Base-by-base conservation (phyloP, 208 protist species). In the Phytomonas sp. region DNA sequence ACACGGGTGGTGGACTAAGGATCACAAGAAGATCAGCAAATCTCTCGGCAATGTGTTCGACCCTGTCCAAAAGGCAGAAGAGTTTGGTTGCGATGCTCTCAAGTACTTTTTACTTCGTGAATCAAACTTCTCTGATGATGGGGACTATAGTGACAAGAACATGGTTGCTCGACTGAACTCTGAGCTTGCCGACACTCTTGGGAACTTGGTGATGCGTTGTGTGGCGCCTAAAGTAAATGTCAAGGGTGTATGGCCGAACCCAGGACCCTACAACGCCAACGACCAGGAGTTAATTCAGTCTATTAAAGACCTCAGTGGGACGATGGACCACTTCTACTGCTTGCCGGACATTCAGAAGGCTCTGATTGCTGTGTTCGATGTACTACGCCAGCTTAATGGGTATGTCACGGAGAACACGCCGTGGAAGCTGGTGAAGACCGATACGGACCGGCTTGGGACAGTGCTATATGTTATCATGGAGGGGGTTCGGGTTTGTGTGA, bases 21-120 rank as follows among this genome's bases (percentile, higher is more conserved):
- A 98, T 69, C 79, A 88, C 63, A 74, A 82, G 56, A 99, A 99
- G 77, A 99, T 99, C 73, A 97, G 87, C 74, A 99, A 99, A 82
- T 97, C 91, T 4, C 79, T 99, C 65, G 98, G 98, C 49, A 99
- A 99, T 76, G 94, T 94, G 30, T 93, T 99, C 67, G 93, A 98
- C 61, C 97, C 97, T 5, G 74, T 94, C 8, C 81, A 94, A 63
- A 86, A 93, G 67, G 84, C 92, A 8, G 56, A 91, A 12, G 65
- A 91, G 75, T 96, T 91, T 75, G 89, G 92, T 40, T 73, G 90
- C 52, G 97, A 99, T 75, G 79, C 91, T 4, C 75, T 99, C 29
- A 91, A 98, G 70, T 99, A 98, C 81, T 99, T 98, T 70, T 73
- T 99, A 11, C 71, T 99, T 34, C 87, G 92, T n/a, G 97, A 99